These are phyloP conservation scores for Colletotrichum trifolii DNA, from an alignment of 2,329 filamentous ascomycete genomes.

Conservation along the genomic window DNA sequence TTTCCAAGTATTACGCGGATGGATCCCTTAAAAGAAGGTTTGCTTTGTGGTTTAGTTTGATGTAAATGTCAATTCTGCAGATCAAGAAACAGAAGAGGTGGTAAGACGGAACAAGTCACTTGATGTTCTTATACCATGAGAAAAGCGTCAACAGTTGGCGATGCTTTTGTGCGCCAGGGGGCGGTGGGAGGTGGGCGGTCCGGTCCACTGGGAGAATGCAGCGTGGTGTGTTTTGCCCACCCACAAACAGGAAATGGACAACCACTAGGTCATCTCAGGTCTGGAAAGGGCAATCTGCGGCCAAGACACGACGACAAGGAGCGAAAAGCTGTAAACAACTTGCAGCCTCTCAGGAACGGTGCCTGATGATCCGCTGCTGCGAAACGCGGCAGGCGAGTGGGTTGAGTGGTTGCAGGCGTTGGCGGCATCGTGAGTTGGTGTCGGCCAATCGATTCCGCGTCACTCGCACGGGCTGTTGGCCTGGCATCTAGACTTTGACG, in stretches of 20 bases:
- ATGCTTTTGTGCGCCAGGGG: constrained; percentile 33
- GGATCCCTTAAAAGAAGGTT: constrained; percentile 23
- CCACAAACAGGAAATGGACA: constrained; percentile 29
- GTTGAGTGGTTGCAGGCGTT: constrained; percentile 15
- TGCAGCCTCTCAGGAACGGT: constrained; percentile 17
- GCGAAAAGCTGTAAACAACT: constrained; percentile 20
- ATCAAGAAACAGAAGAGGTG: not conserved
- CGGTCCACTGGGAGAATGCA: constrained; percentile 30
- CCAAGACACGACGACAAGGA: not conserved
- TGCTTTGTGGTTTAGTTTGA: constrained; percentile 5
- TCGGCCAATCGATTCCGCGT: constrained; percentile 31
- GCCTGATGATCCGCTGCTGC: constrained; percentile 23
- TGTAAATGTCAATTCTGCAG: constrained; percentile 11
- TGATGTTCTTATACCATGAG: constrained; percentile 31
- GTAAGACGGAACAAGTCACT: constrained; percentile 25
- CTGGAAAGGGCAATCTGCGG: not conserved
- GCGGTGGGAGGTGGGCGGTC: constrained; percentile 7
- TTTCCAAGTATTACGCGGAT: not conserved
- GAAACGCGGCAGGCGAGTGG: constrained; percentile 17
- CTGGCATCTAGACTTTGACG: constrained; percentile 17
- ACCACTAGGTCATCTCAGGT: constrained; percentile 18
- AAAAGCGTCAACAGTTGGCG: constrained; percentile 29
- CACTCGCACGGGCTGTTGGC: constrained; percentile 29
- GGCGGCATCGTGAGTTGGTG: constrained; percentile 27
- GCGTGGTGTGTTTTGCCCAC: constrained; percentile 29